Percentiles rank a stretch among this genome's conserved stretches.
Evolutionary conservation across 148 eudicot genomes (phyloP).

Genomic region (Cornus florida): DNA sequence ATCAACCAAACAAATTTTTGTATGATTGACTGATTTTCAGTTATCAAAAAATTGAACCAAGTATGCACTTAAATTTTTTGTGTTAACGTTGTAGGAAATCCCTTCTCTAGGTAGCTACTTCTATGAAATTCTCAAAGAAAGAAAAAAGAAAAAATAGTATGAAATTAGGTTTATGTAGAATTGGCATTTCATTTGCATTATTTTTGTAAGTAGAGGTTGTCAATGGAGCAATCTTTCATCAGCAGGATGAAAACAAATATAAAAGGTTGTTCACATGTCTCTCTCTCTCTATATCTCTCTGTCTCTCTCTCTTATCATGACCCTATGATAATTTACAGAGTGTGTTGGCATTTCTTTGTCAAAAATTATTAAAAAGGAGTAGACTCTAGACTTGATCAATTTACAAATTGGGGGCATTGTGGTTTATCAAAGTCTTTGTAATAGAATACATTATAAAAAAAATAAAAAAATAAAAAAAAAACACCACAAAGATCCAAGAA

Average conservation of each 20-base stretch:
- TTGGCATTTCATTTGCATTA: too few relatives aligned
- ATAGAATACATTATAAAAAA: not conserved
- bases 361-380: not conserved
- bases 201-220: not conserved
- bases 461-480: too few relatives aligned
- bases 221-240: not conserved
- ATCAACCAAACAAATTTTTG: too few relatives aligned
- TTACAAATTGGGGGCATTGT: not conserved
- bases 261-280: constrained; percentile 6
- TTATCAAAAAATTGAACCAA: too few relatives aligned
- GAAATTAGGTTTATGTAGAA: too few relatives aligned
- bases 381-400: not conserved
- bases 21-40: too few relatives aligned
- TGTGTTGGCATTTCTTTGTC: not conserved
- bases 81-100: too few relatives aligned
- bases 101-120: too few relatives aligned
- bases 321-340: not conserved
- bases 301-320: constrained; percentile 3
- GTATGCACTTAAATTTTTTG: too few relatives aligned
- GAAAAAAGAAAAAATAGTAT: too few relatives aligned
- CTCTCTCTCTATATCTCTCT: constrained; percentile 5
- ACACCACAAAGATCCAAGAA: not conserved
- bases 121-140: too few relatives aligned
- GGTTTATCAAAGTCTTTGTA: not conserved
- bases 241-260: not conserved